Evolutionary conservation across 805 yeast species (phyloP).

Genomic region (Kregervanrija pseudodelftensis): DNA sequence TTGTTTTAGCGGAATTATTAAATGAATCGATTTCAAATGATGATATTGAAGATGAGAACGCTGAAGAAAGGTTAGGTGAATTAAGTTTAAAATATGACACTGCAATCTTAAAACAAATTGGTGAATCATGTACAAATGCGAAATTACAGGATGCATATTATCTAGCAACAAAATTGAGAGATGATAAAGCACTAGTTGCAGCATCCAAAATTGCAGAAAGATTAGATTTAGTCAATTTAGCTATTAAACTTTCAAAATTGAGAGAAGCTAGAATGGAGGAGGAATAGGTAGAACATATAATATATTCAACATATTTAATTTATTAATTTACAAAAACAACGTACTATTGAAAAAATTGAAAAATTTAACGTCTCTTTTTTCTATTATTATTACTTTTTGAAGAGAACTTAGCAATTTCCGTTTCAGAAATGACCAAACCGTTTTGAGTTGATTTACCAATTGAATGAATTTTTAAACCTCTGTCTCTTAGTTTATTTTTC

Average conservation of each 20-base stretch:
- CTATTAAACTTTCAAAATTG: constrained; percentile 45
- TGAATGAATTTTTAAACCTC: constrained; percentile 71
- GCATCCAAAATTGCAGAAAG: constrained; percentile 82
- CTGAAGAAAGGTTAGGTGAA: constrained; percentile 41
- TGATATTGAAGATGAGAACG: constrained; percentile 30
- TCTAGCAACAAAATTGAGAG: constrained; percentile 60
- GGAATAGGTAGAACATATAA: constrained; percentile 9
- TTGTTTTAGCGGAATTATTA: constrained; percentile 53
- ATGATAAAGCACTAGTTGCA: constrained; percentile 69
- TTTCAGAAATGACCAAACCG: constrained; percentile 65
- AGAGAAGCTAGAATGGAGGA: constrained; percentile 42
- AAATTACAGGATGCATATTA: constrained; percentile 61
- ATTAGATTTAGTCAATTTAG: constrained; percentile 44
- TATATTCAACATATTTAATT: neutral
- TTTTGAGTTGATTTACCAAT: constrained; percentile 74
- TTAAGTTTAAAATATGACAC: constrained; percentile 63
- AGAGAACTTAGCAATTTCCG: constrained; percentile 51
- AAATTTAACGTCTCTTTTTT: too few relatives aligned
- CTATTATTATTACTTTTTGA: constrained; percentile 1
- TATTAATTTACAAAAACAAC: neutral
- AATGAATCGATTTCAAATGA: constrained; percentile 45
- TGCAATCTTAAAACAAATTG: constrained; percentile 70
- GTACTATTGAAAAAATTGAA: too few relatives aligned
- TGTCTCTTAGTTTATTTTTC: constrained; percentile 44
- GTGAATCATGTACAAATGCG: constrained; percentile 61